Conservation (phyloP, 495 filamentous ascomycete species). For the Penicillium herquei region DNA sequence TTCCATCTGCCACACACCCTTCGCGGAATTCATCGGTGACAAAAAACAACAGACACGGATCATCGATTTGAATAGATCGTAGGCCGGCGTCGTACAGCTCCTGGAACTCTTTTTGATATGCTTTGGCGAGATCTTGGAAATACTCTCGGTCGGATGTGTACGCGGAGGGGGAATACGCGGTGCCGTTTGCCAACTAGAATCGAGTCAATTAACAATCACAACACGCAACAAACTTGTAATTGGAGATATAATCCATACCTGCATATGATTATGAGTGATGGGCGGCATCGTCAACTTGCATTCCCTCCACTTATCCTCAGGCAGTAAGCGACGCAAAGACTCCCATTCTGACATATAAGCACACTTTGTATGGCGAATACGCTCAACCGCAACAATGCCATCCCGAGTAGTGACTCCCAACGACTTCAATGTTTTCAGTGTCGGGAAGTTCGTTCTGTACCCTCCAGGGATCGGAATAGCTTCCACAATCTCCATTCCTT, state of each 20-base stretch:
- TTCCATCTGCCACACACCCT: conserved; percentile 8
- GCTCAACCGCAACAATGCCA: conserved; percentile 9
- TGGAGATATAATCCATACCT: conserved; percentile 1
- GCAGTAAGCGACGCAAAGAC: conserved; percentile 10
- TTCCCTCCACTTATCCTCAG: conserved; percentile 16
- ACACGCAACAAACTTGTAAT: no score
- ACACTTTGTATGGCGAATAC: conserved; percentile 8
- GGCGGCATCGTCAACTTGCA: conserved; percentile 24
- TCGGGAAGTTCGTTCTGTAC: conserved; percentile 11
- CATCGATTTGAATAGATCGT: conserved; percentile 21
- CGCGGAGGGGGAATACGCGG: conserved; percentile 5
- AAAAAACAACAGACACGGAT: conserved; percentile 18
- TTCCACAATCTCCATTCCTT: conserved; percentile 12
- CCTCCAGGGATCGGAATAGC: conserved; percentile 9
- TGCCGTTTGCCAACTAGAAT: conserved; percentile 9
- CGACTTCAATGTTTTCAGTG: conserved; percentile 1
- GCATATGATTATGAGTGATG: conserved; percentile 21
- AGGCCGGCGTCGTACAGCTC: conserved; percentile 18
- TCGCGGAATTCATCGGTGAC: conserved; percentile 16
- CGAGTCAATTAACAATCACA: neutral
- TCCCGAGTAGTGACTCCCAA: conserved; percentile 7
- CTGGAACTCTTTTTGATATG: conserved; percentile 8
- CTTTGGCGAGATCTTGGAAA: conserved; percentile 12
- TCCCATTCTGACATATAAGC: conserved; percentile 23
- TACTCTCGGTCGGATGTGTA: conserved; percentile 13